Percentiles rank a stretch among this genome's conserved stretches.
Conservation (phyloP, 2,329 filamentous ascomycete genomes). For the Epichloe amarillans region DNA sequence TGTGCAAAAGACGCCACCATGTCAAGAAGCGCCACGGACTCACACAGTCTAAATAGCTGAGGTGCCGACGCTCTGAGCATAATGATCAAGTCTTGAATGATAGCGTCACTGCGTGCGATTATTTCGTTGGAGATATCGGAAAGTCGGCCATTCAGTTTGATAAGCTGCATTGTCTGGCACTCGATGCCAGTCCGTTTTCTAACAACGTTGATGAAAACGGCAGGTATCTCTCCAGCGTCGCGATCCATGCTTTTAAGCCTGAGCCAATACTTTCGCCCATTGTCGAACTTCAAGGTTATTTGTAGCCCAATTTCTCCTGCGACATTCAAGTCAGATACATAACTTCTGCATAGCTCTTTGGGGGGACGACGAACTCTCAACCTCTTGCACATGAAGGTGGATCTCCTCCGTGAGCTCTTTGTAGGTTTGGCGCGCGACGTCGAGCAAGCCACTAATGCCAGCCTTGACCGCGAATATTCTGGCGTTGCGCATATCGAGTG, state of each 20-base stretch:
- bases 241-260: constrained; percentile 53
- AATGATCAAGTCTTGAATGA: constrained; percentile 57
- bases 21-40: constrained; percentile 76
- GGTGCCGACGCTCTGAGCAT: constrained; percentile 61
- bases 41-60: constrained; percentile 68
- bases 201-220: constrained; percentile 64
- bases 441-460: constrained; percentile 72
- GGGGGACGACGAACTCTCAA: constrained; percentile 40
- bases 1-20: constrained; percentile 72
- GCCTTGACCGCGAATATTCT: constrained; percentile 81
- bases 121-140: constrained; percentile 74
- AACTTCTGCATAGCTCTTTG: background rate
- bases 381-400: constrained; percentile 51
- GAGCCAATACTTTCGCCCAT: constrained; percentile 67
- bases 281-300: constrained; percentile 63
- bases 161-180: constrained; percentile 72
- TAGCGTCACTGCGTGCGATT: constrained; percentile 65
- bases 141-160: constrained; percentile 70
- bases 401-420: constrained; percentile 77
- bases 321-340: background rate
- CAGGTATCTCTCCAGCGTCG: constrained; percentile 40
- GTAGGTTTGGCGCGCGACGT: constrained; percentile 79
- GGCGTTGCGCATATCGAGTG: constrained; percentile 80
- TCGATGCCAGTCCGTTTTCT: constrained; percentile 64
- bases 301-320: constrained; percentile 43